A percentile compares a stretch with the other conserved stretches of the same genome.
Conservation (phyloP, 176 grass and related monocot genomes). For the Oryza glaberrima region DNA sequence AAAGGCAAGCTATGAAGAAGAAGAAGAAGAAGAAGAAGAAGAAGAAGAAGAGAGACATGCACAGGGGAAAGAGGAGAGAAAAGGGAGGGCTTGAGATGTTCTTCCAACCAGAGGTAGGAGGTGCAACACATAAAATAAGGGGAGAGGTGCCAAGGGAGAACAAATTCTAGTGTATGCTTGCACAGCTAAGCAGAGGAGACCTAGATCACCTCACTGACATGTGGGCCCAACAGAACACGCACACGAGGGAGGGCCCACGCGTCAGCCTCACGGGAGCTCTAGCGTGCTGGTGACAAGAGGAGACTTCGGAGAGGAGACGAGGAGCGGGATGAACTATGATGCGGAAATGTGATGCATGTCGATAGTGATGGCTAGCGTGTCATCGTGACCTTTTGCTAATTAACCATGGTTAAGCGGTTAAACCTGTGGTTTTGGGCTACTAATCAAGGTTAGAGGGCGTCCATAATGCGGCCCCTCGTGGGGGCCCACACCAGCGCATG, state of each 20-base stretch:
- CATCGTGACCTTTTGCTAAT: conserved; percentile 49
- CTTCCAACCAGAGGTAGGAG: conserved; percentile 54
- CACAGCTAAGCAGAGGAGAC: conserved; percentile 13
- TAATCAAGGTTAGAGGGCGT: conserved; percentile 47
- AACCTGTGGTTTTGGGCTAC: conserved; percentile 52
- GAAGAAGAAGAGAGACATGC: conserved; percentile 7
- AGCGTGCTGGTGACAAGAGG: conserved; percentile 20
- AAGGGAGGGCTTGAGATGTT: conserved; percentile 62
- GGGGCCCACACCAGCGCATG: conserved; percentile 37
- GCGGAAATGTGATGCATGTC: conserved; percentile 54
- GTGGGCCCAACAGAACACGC: not conserved
- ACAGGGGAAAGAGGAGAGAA: conserved; percentile 39
- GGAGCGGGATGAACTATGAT: conserved; percentile 52
- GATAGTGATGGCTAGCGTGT: conserved; percentile 65
- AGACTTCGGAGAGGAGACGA: conserved; percentile 24
- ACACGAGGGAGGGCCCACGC: not conserved
- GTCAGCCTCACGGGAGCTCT: conserved; percentile 18
- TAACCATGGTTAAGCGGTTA: conserved; percentile 63
- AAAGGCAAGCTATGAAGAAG: conserved; percentile 31
- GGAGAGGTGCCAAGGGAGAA: conserved; percentile 27
- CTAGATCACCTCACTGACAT: not conserved
- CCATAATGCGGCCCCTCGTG: conserved; percentile 26
- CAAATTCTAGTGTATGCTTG: conserved; percentile 43
- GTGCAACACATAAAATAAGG: conserved; percentile 66
- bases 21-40: conserved; percentile 13